Base-by-base conservation (phyloP, 108 stramenopile species). In the Pseudonitzschia pungens region DNA sequence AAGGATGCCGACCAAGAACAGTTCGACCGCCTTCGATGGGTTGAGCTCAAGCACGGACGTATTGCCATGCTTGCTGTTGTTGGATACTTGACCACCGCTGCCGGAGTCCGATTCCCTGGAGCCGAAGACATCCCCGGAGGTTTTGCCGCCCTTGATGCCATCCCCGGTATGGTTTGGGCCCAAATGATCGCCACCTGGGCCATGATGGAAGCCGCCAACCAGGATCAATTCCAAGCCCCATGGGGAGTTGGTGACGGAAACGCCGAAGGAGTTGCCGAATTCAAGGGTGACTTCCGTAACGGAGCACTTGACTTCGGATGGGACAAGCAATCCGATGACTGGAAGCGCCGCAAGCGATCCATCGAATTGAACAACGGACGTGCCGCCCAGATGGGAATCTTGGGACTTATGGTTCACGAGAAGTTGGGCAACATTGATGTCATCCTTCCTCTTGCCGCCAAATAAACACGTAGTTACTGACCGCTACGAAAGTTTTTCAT, bases 41-140 rank as follows among this genome's bases (percentile, higher is more conserved):
- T 89, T 56, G 94, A 95, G 80, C 72, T 93, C 77, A 95, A 95
- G 90, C 96, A 97, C 88, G 96, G 96, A 64, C 90, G 96, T 63
- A 84, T 84, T 73, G 82, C 68, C 59, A 79, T 80, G 83, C 71
- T 84, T 62, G 84, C 84, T 55, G 77, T 86, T 72, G 83, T 81
- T 50, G 90, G 90, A 77, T 80, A 89, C 79, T 62, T 92, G 26
- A 72, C 74, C 42, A 55, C 66, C 41, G 43, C 68, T 0, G 73
- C 73, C 24, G 84, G 81, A 54, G 68, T 87, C 68, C 76, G 84
- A 65, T 84, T 92, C 74, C 86, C 88, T 18, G 90, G 90, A n/a
- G 71, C 43, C 33, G 81, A 71, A 42, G 73, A 74, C 76, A 74
- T 86, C 77, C 84, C 85, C 68, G 56, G 41, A 50, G 88, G 88